Evolutionary conservation across 1,139 yeast species (phyloP).

Genomic region (Candida sojae): DNA sequence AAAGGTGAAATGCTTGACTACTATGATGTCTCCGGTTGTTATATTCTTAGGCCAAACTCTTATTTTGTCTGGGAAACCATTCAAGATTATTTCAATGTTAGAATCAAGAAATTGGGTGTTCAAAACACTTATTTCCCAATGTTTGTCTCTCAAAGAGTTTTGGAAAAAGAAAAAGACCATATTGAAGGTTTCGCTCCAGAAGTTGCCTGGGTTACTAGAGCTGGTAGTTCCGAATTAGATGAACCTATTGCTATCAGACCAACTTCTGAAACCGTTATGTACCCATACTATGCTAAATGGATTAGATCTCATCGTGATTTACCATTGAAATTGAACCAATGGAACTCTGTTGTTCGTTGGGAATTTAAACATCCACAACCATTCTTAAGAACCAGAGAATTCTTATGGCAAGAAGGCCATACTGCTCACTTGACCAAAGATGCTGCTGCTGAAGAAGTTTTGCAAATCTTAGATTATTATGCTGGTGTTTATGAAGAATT

Average conservation of each 20-base stretch:
- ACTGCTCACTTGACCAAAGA: conserved; percentile 88
- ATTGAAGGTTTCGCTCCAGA: conserved; percentile 99
- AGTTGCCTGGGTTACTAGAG: conserved; percentile 99
- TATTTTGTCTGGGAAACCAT: conserved; percentile 94
- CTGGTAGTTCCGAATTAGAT: conserved; percentile 91
- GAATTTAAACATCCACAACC: conserved; percentile 99
- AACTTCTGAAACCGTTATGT: conserved; percentile 99
- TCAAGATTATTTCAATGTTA: conserved; percentile 80
- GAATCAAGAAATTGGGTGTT: conserved; percentile 87
- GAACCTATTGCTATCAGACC: conserved; percentile 99
- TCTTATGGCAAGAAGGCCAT: conserved; percentile 99
- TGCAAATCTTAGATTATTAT: conserved; percentile 84
- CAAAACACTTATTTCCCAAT: conserved; percentile 97
- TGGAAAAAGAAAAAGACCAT: conserved; percentile 98
- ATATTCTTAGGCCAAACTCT: conserved; percentile 95
- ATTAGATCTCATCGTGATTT: conserved; percentile 97
- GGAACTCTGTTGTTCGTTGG: conserved; percentile 99
- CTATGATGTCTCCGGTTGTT: conserved; percentile 98
- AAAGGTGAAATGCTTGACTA: conserved; percentile 98
- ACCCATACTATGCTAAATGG: conserved; percentile 99
- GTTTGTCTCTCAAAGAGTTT: conserved; percentile 91
- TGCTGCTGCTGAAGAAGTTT: conserved; percentile 82
- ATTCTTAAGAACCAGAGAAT: conserved; percentile 96
- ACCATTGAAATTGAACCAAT: conserved; percentile 94
- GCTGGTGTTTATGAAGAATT: conserved; percentile 83